Base-by-base conservation (phyloP, 1,284 basidiomycete genomes). In the Coniferiporia weirii region DNA sequence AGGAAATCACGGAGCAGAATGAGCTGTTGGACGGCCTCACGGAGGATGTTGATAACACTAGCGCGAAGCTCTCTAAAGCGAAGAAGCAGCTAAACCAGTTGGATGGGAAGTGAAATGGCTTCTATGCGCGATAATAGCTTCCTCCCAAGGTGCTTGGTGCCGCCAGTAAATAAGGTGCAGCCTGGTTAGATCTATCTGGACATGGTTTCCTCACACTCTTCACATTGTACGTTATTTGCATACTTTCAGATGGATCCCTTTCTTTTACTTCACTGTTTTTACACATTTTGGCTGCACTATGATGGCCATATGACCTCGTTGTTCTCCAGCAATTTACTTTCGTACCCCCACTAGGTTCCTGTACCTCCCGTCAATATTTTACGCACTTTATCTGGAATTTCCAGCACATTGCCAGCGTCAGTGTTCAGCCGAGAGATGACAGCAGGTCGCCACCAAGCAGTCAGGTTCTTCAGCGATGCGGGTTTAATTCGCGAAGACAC, bases 1-100 rank as follows among this genome's bases (percentile, higher is more conserved):
- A 81, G 56, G 96, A 99, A 75, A 84, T 99, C 60, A 77, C 76
- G 5, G 76, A 86, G 65, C 96, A 98, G 74, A 95, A 86, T 65
- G 93, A 95, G 68, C 72, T 97, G 72, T 73, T 98, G 65, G 91
- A 95, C 67, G 83, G 84, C 66, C 74, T 98, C 56, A 79, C 85
- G 19, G 72, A 78, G 45, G 85, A 94, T 56, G 85, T 94, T 48
- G 90, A 91, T 66, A 74, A 74, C 19, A 86, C 89, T 1, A 87
- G 87, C 50, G 78, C 76, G 35, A 95, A 94, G 74, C 77, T 98
- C 60, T 81, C 80, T n/a, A 73, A 76, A 45, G 85, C 93, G 3
- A 91, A 90, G 75, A 85, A 83, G 69, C 85, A 95, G 72, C 72
- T 97, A 76, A 91, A 91, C 67, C 79, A 82, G 69, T 71, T 91